Percentiles rank a stretch among this genome's conserved stretches.
phyloP scores from a whole-genome alignment of 257 asterid genomes.

The Leonotis leonurus region DNA sequence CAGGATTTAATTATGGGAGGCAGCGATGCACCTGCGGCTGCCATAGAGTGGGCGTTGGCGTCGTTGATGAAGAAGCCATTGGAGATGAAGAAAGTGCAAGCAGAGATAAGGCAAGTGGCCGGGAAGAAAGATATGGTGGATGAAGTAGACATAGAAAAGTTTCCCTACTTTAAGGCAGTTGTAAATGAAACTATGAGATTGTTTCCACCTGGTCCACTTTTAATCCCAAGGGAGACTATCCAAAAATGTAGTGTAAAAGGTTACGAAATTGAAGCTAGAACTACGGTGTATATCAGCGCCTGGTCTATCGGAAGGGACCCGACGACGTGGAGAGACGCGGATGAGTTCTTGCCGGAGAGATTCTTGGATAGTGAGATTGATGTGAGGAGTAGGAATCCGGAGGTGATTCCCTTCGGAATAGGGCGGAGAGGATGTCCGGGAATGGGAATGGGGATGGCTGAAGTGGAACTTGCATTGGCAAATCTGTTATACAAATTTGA shows the following conservation, averaged over 20 bases:
- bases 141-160: slow-evolving; percentile 12
- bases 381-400: slow-evolving; percentile 7
- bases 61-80: slow-evolving; percentile 14
- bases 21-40: slow-evolving; percentile 16
- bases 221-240: slow-evolving; percentile 17
- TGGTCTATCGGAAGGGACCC: slow-evolving; percentile 27
- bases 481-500: not conserved
- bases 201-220: slow-evolving; percentile 21
- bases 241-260: slow-evolving; percentile 9
- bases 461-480: not conserved
- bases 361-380: slow-evolving; percentile 20
- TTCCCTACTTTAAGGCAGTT: slow-evolving; percentile 25
- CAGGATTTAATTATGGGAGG: slow-evolving; percentile 10
- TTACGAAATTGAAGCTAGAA: slow-evolving; percentile 11
- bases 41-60: slow-evolving; percentile 24
- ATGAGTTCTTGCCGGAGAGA: slow-evolving; percentile 23
- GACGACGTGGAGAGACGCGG: slow-evolving; percentile 12
- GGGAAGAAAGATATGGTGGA: slow-evolving; percentile 14
- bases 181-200: slow-evolving; percentile 20
- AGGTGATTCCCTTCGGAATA: not conserved
- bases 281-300: too few species aligned
- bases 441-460: not conserved
- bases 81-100: slow-evolving; percentile 23
- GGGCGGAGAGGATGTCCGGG: not conserved
- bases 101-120: slow-evolving; percentile 14